Percentiles rank a stretch among this genome's conserved stretches.
phyloP scores from a whole-genome alignment of 2,329 filamentous ascomycete genomes.

The Diaporthe sp. region DNA sequence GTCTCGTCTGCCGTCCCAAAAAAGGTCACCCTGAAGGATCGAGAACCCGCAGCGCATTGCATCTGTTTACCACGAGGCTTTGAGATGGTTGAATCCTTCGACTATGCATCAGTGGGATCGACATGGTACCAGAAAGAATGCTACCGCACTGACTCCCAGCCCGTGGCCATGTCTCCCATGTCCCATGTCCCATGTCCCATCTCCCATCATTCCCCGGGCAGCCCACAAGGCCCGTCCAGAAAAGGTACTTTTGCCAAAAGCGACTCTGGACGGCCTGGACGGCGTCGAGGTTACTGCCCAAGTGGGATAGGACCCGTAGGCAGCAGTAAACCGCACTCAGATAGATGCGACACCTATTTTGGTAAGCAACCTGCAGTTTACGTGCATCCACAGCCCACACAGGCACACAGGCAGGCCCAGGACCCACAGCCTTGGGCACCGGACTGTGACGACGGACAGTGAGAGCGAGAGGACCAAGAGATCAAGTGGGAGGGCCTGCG shows the following conservation, averaged over 20 bases:
- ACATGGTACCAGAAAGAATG: constrained; percentile 16
- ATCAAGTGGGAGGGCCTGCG: not conserved
- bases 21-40: not conserved
- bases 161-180: not conserved
- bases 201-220: constrained; percentile 10
- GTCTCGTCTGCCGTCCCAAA: not conserved
- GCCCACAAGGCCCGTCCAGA: not conserved
- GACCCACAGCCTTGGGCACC: constrained; percentile 21
- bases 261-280: constrained; percentile 2
- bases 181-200: too few species aligned
- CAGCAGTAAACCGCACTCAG: constrained; percentile 13
- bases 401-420: constrained; percentile 1
- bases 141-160: constrained; percentile 18
- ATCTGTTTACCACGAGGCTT: constrained; percentile 15
- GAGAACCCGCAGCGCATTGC: constrained; percentile 19
- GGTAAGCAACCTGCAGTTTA: constrained; percentile 7
- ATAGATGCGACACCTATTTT: constrained; percentile 10
- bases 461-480: not conserved
- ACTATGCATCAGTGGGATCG: constrained; percentile 25
- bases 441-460: not conserved
- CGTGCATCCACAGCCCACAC: constrained; percentile 15
- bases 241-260: constrained; percentile 6
- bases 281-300: constrained; percentile 14
- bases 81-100: constrained; percentile 15
- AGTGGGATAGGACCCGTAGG: constrained; percentile 15